Conservation (phyloP, 139 green algal species). For the Closterium sp. region DNA sequence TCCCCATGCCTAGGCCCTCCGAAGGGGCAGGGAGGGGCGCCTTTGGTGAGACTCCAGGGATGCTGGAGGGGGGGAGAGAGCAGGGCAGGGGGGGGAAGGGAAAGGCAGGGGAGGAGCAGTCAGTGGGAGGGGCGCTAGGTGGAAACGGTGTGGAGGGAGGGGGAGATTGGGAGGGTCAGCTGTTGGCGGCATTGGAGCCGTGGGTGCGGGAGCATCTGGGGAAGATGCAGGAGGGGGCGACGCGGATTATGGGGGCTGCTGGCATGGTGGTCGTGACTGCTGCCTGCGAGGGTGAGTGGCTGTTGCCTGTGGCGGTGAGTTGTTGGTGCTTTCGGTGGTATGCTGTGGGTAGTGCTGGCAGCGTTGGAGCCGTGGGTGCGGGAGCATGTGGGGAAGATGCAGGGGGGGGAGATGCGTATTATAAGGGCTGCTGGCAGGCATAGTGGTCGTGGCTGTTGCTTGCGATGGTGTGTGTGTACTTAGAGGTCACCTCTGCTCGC, state of each 20-base stretch:
- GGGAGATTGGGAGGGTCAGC: not conserved
- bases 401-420: not conserved
- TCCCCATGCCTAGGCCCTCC: too few species aligned
- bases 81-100: not conserved
- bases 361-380: not conserved
- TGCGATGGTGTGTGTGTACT: not conserved
- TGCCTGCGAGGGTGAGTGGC: not conserved
- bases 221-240: not conserved
- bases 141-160: too few species aligned
- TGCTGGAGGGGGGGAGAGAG: too few species aligned
- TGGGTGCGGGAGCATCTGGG: not conserved
- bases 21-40: too few species aligned
- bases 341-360: not conserved
- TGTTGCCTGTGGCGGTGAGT: not conserved
- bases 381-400: not conserved
- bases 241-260: not conserved
- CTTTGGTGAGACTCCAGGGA: not conserved
- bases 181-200: not conserved
- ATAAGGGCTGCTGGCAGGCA: not conserved
- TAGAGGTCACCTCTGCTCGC: not conserved
- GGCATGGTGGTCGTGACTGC: not conserved
- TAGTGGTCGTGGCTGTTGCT: not conserved
- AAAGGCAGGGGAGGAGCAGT: not conserved
- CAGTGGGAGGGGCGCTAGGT: too few species aligned
- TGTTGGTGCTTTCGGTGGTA: too few species aligned